Base-by-base conservation (phyloP, 2,329 filamentous ascomycete species). In the Fusarium torreyae region DNA sequence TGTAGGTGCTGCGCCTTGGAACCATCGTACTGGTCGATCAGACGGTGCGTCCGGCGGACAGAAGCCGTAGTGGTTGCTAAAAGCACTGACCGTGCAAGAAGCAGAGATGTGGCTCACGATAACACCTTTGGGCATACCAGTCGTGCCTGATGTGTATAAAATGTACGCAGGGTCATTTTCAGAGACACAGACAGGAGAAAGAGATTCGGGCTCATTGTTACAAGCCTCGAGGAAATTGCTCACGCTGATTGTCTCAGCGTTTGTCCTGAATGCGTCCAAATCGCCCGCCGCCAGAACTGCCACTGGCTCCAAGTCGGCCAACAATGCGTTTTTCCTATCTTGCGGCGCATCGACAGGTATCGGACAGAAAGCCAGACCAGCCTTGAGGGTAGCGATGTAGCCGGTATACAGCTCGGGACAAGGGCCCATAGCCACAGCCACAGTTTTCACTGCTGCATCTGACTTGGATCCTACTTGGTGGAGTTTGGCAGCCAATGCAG, bases 331-430 rank as follows among this genome's bases (percentile, higher is more conserved):
- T 6, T 51, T 54, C 8, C 64, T 59, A 11, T 68, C 64, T 5
- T 10, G 22, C 0, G 65, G 64, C 1, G 52, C 43, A 2, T 68
- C 65, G 1, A 59, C 43, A 0, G 58, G 38, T 5, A 68, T 48
- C 0, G 65, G 65, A 6, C 65, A 68, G 6, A 68, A 68, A 2
- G 65, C n/a, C 4, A 59, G 11, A 8, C 58, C 65, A 3, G 52
- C 43, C 11, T 68, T 68, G 1, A 54, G 33, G 13, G 39, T 52
- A 11, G 64, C 65, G 1, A 68, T 2, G 6, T 68, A 68, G 2
- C 57, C 54, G 14, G 68, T 38, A 14, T 65, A 68, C 5, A 68
- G 48, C 3, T 68, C 64, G 3, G 64, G 65, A 0, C 58, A 65
- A 11, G 65, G 43, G 1, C 64, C 65, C 1, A 68, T 54, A 1